phyloP scores from a whole-genome alignment of 1,284 basidiomycete genomes.

The Moesziomyces sp. region DNA sequence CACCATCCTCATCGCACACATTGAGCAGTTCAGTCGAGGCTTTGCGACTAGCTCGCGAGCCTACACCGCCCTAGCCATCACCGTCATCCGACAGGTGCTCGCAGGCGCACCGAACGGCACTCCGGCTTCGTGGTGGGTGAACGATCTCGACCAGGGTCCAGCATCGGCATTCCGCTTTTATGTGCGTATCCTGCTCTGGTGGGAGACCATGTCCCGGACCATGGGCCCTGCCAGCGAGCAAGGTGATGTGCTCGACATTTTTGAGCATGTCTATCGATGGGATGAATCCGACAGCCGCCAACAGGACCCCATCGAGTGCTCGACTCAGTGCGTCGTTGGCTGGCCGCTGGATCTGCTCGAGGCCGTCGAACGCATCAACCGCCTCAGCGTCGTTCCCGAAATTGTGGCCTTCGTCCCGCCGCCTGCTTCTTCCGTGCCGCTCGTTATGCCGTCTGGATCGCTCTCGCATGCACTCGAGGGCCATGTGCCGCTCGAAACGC shows the following conservation, averaged over 20 bases:
- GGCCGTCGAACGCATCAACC: conserved; percentile 16
- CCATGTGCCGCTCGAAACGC: conserved; percentile 3
- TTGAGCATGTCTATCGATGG: conserved; percentile 20
- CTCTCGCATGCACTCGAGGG: conserved; percentile 16
- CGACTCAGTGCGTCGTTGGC: conserved; percentile 23
- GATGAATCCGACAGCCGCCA: conserved; percentile 2
- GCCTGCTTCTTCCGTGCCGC: conserved; percentile 4
- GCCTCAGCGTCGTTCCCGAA: conserved; percentile 1
- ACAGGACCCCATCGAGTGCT: conserved; percentile 13
- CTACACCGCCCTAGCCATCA: conserved; percentile 8
- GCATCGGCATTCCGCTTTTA: conserved; percentile 26
- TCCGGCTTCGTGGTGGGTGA: not conserved
- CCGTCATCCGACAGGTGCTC: conserved; percentile 4
- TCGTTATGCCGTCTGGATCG: conserved; percentile 11
- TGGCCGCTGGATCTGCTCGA: conserved; percentile 38
- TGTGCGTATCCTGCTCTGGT: conserved; percentile 25
- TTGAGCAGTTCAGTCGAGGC: conserved; percentile 31
- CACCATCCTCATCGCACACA: conserved; percentile 25
- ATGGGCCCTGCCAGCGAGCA: conserved; percentile 21
- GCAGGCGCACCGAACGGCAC: not conserved
- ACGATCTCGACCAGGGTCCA: conserved; percentile 13
- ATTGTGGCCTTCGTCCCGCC: conserved; percentile 6
- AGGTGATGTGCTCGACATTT: conserved; percentile 9
- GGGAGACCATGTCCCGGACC: conserved; percentile 32
- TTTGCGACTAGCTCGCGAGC: conserved; percentile 10